Conservation (phyloP, 2,329 filamentous ascomycete genomes). For the Escovopsis sp. region DNA sequence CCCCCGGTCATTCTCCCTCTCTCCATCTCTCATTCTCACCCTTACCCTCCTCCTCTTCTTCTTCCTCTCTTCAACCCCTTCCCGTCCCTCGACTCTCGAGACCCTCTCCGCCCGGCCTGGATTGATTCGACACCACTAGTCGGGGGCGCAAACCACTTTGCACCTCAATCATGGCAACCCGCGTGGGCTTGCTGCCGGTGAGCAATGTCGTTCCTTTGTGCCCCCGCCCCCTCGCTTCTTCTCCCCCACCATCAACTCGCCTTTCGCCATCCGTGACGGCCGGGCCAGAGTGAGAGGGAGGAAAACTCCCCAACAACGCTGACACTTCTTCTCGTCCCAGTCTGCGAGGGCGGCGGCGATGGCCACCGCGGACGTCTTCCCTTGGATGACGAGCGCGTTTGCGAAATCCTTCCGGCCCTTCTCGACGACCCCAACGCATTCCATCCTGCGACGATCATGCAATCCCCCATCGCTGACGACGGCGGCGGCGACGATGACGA, state of each 20-base stretch:
- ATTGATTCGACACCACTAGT: not conserved
- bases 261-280: too few relatives aligned
- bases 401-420: conserved; percentile 18
- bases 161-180: conserved; percentile 3
- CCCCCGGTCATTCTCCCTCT: not conserved
- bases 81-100: too few relatives aligned
- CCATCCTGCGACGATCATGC: conserved; percentile 13
- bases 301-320: not conserved
- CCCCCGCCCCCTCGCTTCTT: not conserved
- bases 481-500: not conserved
- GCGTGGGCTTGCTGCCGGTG: conserved; percentile 12
- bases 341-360: conserved; percentile 18
- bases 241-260: not conserved
- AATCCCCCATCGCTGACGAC: conserved; percentile 10
- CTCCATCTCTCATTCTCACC: not conserved
- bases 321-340: not conserved
- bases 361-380: conserved; percentile 28
- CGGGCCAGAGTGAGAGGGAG: too few relatives aligned
- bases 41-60: not conserved
- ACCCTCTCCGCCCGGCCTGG: not conserved
- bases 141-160: not conserved
- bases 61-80: too few relatives aligned
- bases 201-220: not conserved
- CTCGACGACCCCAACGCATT: conserved; percentile 13
- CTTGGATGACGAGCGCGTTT: conserved; percentile 27